Conservation (phyloP, 73 alveolate genomes). For the Paramecium sonneborni region DNA sequence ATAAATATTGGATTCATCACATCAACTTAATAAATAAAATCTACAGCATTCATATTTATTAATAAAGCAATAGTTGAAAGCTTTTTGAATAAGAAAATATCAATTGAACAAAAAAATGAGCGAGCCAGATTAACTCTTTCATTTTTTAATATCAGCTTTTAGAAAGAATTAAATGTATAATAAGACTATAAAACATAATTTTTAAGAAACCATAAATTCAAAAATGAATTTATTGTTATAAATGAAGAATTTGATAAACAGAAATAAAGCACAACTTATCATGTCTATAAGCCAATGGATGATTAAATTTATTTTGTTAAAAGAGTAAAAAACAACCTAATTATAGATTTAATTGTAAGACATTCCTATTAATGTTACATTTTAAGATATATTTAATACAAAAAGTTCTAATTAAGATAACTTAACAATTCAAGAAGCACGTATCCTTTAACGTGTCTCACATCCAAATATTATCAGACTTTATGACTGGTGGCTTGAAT, state of each 20-base stretch:
- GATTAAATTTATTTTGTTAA: conserved; percentile 30
- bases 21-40: background rate
- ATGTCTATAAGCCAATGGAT: conserved; percentile 36
- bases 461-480: conserved; percentile 6
- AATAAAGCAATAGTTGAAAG: background rate
- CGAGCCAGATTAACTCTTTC: background rate
- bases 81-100: background rate
- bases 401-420: background rate
- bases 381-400: background rate
- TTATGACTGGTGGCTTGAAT: conserved; percentile 38
- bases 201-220: background rate
- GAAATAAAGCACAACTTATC: background rate
- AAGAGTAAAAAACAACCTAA: background rate
- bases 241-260: background rate
- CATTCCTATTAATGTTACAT: background rate
- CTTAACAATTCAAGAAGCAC: conserved; percentile 5
- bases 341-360: conserved; percentile 4
- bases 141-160: background rate
- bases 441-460: background rate
- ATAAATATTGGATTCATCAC: background rate
- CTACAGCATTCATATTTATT: conserved; percentile 12
- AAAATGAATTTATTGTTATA: background rate
- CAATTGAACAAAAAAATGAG: background rate
- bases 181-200: background rate
- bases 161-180: background rate